Evolutionary conservation across 2,329 filamentous ascomycete genomes (phyloP).

Genomic region (Fusarium sp.): DNA sequence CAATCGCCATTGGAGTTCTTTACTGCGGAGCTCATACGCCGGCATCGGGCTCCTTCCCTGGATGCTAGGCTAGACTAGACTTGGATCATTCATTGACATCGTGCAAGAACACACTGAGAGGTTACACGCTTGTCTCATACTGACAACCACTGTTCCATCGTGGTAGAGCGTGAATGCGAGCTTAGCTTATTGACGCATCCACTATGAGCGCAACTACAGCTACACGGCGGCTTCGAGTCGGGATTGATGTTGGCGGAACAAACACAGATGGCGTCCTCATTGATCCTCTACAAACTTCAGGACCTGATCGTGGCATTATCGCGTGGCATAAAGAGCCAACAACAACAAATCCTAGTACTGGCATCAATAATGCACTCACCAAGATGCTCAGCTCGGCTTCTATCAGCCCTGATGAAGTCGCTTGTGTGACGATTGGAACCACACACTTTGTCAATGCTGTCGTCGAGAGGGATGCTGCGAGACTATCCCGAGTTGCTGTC

Average conservation of each 20-base stretch:
- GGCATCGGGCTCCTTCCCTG: neutral
- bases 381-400: slow-evolving; percentile 54
- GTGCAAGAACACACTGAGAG: neutral
- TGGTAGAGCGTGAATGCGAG: neutral
- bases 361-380: slow-evolving; percentile 58
- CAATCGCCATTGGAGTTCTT: neutral
- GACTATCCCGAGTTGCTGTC: slow-evolving; percentile 63
- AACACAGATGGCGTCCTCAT: slow-evolving; percentile 66
- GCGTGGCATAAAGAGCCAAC: slow-evolving; percentile 63
- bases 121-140: neutral
- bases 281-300: slow-evolving; percentile 53
- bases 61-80: neutral
- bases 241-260: slow-evolving; percentile 62
- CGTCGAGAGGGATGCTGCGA: slow-evolving; percentile 61
- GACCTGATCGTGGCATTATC: slow-evolving; percentile 56
- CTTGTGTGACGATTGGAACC: slow-evolving; percentile 64
- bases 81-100: neutral
- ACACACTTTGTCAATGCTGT: slow-evolving; percentile 71
- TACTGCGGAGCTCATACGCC: slow-evolving; percentile 14
- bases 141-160: neutral
- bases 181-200: neutral
- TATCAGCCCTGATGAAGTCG: slow-evolving; percentile 53
- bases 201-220: slow-evolving; percentile 14
- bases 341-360: slow-evolving; percentile 59
- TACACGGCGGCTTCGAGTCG: slow-evolving; percentile 53